phyloP scores from a whole-genome alignment of 2,329 filamentous ascomycete genomes.

The Aciculosporium take region DNA sequence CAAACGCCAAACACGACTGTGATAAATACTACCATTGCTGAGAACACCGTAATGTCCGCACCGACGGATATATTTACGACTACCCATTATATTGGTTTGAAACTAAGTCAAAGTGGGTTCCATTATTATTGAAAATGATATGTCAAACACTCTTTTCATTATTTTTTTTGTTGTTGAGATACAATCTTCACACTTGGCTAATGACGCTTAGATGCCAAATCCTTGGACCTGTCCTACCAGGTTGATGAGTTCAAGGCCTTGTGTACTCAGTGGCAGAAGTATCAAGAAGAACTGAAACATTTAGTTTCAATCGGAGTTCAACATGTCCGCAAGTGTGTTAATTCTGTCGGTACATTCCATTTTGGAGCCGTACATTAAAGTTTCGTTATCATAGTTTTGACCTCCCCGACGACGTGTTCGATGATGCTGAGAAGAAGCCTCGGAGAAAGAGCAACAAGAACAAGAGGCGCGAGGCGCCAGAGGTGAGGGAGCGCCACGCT shows the following conservation, averaged over 20 bases:
- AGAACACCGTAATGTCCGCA: constrained; percentile 20
- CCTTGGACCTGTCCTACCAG: constrained; percentile 64
- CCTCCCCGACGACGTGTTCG: constrained; percentile 81
- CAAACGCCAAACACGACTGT: not conserved
- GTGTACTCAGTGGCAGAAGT: constrained; percentile 63
- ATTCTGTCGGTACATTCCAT: not conserved
- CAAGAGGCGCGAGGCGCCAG: constrained; percentile 36
- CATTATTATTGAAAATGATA: not conserved
- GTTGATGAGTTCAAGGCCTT: constrained; percentile 78
- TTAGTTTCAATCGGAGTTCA: constrained; percentile 56
- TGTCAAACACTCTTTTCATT: not conserved
- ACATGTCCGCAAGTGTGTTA: constrained; percentile 68
- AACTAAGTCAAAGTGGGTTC: constrained; percentile 56
- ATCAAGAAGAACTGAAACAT: constrained; percentile 53
- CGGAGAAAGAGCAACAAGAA: constrained; percentile 37
- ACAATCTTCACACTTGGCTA: not conserved
- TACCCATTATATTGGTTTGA: constrained; percentile 86
- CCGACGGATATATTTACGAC: constrained; percentile 58
- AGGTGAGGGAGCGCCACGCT: constrained; percentile 21
- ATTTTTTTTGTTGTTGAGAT: not conserved
- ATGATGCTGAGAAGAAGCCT: constrained; percentile 60
- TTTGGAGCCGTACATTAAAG: constrained; percentile 1
- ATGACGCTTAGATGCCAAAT: constrained; percentile 42
- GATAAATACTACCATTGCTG: constrained; percentile 26
- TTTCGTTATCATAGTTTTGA: constrained; percentile 49